Percentiles rank a stretch among this genome's conserved stretches.
Conservation (phyloP, 2,329 filamentous ascomycete genomes). For the Dothistroma septosporum region DNA sequence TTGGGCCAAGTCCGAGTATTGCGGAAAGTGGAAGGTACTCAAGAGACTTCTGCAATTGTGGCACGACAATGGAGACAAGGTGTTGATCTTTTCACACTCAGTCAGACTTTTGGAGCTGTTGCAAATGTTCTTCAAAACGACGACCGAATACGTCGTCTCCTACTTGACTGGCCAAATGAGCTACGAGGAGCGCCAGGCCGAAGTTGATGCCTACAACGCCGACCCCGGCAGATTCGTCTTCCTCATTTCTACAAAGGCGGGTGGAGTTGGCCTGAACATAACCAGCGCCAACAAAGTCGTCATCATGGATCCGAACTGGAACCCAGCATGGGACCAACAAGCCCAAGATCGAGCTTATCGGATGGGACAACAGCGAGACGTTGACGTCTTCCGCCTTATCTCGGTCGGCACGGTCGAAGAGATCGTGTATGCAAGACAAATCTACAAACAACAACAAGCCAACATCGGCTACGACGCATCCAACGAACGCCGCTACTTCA, state of each 20-base stretch:
- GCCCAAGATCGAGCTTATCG: conserved; percentile 95
- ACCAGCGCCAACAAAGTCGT: conserved; percentile 98
- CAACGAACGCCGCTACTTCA: conserved; percentile 89
- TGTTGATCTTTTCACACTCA: conserved; percentile 90
- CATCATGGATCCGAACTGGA: conserved; percentile 96
- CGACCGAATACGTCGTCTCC: conserved; percentile 77
- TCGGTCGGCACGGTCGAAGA: conserved; percentile 93
- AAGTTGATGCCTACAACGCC: conserved; percentile 87
- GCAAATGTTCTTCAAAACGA: conserved; percentile 78
- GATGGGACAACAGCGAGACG: conserved; percentile 86
- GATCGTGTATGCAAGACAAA: conserved; percentile 92
- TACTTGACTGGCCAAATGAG: conserved; percentile 83
- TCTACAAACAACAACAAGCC: conserved; percentile 98
- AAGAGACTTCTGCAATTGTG: conserved; percentile 84
- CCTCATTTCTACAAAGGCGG: conserved; percentile 87
- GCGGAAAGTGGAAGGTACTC: conserved; percentile 93
- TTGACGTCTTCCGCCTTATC: conserved; percentile 90
- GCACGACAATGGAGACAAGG: conserved; percentile 87
- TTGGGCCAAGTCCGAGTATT: conserved; percentile 83
- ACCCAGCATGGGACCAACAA: conserved; percentile 88
- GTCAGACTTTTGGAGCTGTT: conserved; percentile 81
- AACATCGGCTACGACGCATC: conserved; percentile 96
- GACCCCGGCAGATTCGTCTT: conserved; percentile 88
- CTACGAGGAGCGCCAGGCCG: conserved; percentile 73
- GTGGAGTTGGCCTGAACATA: conserved; percentile 92